These are phyloP conservation scores for Raphanus hybrid DNA, from an alignment of 441 rosid genomes.

Conservation along the genomic window DNA sequence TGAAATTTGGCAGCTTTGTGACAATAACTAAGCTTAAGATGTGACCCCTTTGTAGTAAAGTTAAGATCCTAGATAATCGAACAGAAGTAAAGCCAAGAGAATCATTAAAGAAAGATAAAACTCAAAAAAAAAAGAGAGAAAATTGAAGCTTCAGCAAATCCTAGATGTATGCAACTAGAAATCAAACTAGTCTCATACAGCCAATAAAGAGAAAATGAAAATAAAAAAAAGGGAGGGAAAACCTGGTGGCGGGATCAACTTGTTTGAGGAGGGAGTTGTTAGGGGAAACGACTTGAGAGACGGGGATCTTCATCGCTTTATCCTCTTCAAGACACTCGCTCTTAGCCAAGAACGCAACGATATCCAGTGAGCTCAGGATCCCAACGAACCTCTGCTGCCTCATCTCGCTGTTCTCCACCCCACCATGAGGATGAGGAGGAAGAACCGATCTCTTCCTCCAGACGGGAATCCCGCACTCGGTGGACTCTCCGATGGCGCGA, in stretches of 20 bases:
- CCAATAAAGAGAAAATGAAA: too few species aligned
- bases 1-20: too few species aligned
- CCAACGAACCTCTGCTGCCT: slow-evolving; percentile 91
- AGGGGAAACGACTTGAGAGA: slow-evolving; percentile 69
- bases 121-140: too few species aligned
- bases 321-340: slow-evolving; percentile 78
- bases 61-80: too few species aligned
- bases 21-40: too few species aligned
- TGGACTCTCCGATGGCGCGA: slow-evolving; percentile 79
- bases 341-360: slow-evolving; percentile 77
- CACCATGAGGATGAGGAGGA: too few species aligned
- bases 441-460: slow-evolving; percentile 67
- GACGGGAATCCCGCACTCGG: slow-evolving; percentile 90
- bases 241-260: slow-evolving; percentile 97
- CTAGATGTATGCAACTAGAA: too few species aligned
- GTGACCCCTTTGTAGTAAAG: too few species aligned
- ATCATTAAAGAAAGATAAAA: not conserved
- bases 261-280: slow-evolving; percentile 66
- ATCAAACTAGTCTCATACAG: too few species aligned
- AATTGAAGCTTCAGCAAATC: too few species aligned
- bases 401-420: slow-evolving; percentile 62
- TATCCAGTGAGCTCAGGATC: slow-evolving; percentile 83
- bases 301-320: slow-evolving; percentile 76
- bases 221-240: not conserved
- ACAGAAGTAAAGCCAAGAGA: not conserved